phyloP scores from a whole-genome alignment of 768 basidiomycete species.

The Suillus weaverae region DNA sequence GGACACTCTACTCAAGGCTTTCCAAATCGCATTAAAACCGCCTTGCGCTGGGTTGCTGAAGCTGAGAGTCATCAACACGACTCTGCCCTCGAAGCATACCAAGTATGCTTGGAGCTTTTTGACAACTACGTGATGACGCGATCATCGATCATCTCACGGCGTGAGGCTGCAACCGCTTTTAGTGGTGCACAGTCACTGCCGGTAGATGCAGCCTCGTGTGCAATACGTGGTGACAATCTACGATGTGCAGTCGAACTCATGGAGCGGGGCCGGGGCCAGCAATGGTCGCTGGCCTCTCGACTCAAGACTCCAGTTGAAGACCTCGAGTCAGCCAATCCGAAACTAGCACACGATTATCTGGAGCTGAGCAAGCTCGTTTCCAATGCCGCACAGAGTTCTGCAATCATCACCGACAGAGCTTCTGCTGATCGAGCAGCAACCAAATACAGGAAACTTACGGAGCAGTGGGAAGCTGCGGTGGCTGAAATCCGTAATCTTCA shows the following conservation, averaged over 20 bases:
- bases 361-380: neutral
- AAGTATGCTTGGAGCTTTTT: too few relatives aligned
- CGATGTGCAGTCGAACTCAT: constrained; percentile 24
- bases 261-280: constrained; percentile 20
- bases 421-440: neutral
- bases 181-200: too few relatives aligned
- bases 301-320: constrained; percentile 18
- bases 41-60: too few relatives aligned
- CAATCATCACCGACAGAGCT: neutral
- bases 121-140: too few relatives aligned
- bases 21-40: too few relatives aligned
- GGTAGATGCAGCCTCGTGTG: constrained; percentile 13
- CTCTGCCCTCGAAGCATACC: too few relatives aligned
- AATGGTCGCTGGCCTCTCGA: constrained; percentile 28
- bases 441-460: neutral
- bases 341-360: neutral
- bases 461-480: neutral
- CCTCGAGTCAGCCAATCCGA: neutral
- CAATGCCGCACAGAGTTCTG: neutral
- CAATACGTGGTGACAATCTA: constrained; percentile 7
- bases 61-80: too few relatives aligned
- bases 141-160: too few relatives aligned
- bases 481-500: neutral
- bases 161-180: too few relatives aligned
- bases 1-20: neutral